Evolutionary conservation across 108 stramenopile genomes (phyloP).

Genomic region (Skeletonema costatum): DNA sequence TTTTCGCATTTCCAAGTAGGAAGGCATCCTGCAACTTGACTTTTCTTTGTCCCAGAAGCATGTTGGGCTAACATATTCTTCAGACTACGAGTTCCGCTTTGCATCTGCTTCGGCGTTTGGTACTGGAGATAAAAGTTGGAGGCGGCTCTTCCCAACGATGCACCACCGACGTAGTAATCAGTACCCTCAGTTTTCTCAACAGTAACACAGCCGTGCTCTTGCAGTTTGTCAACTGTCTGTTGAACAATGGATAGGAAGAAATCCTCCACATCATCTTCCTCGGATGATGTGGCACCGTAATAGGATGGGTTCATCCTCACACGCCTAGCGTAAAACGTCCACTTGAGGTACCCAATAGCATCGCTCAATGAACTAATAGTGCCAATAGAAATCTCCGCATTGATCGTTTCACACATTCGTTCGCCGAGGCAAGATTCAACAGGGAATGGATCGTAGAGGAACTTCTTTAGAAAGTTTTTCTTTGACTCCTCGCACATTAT

Average conservation of each 20-base stretch:
- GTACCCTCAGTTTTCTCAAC: constrained; percentile 50
- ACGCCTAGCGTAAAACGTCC: constrained; percentile 97
- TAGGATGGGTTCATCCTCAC: constrained; percentile 94
- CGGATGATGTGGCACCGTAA: constrained; percentile 79
- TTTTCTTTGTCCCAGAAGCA: constrained; percentile 5
- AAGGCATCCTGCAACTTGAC: constrained; percentile 9
- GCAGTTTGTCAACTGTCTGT: constrained; percentile 65
- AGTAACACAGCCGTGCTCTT: constrained; percentile 76
- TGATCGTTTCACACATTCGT: constrained; percentile 92
- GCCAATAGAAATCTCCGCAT: constrained; percentile 93
- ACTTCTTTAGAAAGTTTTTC: constrained; percentile 96
- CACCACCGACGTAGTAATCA: constrained; percentile 45
- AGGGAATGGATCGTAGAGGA: constrained; percentile 99
- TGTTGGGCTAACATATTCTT: constrained; percentile 38
- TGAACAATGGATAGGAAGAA: constrained; percentile 68
- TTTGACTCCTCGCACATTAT: constrained; percentile 95
- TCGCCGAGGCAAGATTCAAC: constrained; percentile 93
- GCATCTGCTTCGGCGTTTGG: constrained; percentile 81
- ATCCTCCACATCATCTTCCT: constrained; percentile 66
- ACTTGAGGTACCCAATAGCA: constrained; percentile 91
- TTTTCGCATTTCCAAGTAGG: constrained; percentile 9
- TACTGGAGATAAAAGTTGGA: constrained; percentile 95
- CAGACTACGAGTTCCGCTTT: constrained; percentile 57
- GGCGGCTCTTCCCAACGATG: constrained; percentile 80
- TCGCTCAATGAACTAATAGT: constrained; percentile 79